Conservation (phyloP, 2,329 filamentous ascomycete species). For the Rutstroemia sp. region DNA sequence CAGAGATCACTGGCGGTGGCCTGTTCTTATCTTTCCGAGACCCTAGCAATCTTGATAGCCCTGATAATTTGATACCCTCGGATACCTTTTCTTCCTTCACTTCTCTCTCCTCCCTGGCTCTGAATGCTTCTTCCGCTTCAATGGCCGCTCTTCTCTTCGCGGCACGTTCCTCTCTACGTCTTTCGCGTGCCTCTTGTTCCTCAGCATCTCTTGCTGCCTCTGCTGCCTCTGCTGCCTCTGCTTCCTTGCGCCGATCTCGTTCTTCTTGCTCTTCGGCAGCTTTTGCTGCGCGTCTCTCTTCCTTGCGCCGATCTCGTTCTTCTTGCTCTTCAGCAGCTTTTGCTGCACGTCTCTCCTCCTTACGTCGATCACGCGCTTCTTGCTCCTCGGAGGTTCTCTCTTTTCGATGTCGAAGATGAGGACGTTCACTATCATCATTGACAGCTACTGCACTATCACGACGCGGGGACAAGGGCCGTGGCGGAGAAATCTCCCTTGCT, state of each 20-base stretch:
- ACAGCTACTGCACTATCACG: slow-evolving; percentile 26
- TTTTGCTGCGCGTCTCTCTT: slow-evolving; percentile 17
- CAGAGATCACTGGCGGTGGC: not conserved
- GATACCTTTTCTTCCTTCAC: not conserved
- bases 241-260: slow-evolving; percentile 14
- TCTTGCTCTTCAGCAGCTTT: slow-evolving; percentile 12
- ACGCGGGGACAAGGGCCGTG: slow-evolving; percentile 13
- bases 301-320: slow-evolving; percentile 23
- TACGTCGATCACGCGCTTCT: slow-evolving; percentile 26
- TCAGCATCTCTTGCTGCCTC: not conserved
- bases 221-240: slow-evolving; percentile 5
- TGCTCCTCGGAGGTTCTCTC: slow-evolving; percentile 26
- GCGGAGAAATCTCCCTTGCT: slow-evolving; percentile 1
- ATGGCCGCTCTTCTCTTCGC: not conserved
- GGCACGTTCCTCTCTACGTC: not conserved
- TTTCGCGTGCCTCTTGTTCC: not conserved
- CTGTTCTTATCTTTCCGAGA: slow-evolving; percentile 4
- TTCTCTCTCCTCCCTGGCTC: not conserved
- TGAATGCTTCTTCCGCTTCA: slow-evolving; percentile 1
- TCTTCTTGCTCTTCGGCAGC: slow-evolving; percentile 16
- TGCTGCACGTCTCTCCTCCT: slow-evolving; percentile 20
- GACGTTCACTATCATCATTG: slow-evolving; percentile 11
- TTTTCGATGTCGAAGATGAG: slow-evolving; percentile 16
- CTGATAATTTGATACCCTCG: not conserved
- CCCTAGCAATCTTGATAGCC: not conserved